These are phyloP conservation scores for Heracleum sosnowskyi DNA, from an alignment of 129 eudicot genomes.

Conservation along the genomic window DNA sequence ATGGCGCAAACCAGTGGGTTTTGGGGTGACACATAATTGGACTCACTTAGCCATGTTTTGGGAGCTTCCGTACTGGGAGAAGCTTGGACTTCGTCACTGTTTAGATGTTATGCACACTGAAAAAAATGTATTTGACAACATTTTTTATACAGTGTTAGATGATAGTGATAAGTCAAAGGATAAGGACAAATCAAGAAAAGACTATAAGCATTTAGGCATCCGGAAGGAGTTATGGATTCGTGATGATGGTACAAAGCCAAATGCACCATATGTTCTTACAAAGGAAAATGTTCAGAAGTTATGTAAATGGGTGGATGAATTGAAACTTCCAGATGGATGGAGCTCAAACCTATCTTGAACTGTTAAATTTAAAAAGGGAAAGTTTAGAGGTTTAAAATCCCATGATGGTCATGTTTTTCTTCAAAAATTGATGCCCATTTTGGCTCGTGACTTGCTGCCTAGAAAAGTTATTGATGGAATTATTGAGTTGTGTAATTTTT, in stretches of 20 bases:
- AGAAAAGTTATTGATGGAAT: neutral
- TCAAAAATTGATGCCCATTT: neutral
- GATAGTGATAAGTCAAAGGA: neutral
- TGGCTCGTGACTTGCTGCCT: neutral
- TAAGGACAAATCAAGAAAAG: neutral
- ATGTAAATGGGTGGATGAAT: neutral
- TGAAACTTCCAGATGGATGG: neutral
- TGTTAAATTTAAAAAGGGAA: neutral
- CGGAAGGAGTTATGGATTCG: neutral
- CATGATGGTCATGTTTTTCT: neutral
- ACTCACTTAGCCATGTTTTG: neutral
- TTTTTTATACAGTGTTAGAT: neutral
- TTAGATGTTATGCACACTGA: neutral
- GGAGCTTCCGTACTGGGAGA: neutral
- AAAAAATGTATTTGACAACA: neutral
- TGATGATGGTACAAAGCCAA: neutral
- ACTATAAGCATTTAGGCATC: neutral
- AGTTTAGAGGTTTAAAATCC: neutral
- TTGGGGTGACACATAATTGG: neutral
- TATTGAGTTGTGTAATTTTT: neutral
- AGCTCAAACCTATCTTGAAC: neutral
- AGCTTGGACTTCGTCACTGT: neutral
- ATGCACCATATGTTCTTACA: neutral
- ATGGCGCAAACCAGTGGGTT: neutral
- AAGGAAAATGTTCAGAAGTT: neutral